A percentile compares a stretch with the other conserved stretches of the same genome.
Evolutionary conservation across 305 asterid genomes (phyloP).

Genomic region (Caryopteris hybrid): DNA sequence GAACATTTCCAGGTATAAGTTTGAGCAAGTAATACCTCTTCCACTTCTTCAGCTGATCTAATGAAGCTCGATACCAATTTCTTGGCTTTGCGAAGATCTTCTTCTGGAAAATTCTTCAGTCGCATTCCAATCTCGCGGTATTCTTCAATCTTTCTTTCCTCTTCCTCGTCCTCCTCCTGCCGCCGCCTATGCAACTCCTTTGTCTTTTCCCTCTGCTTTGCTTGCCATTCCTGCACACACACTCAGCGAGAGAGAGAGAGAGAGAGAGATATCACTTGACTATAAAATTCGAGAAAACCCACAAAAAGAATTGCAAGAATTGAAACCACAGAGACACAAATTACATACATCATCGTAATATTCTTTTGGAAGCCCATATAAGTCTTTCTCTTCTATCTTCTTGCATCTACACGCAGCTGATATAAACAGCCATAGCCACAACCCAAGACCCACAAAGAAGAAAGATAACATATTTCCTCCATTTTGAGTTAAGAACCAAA

Average conservation of each 20-base stretch:
- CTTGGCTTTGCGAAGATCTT: constrained; percentile 73
- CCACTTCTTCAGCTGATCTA: constrained; percentile 87
- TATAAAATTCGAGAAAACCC: background rate
- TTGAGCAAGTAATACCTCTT: constrained; percentile 53
- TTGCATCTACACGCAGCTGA: constrained; percentile 48
- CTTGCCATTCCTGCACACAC: constrained; percentile 92
- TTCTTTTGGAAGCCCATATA: constrained; percentile 73
- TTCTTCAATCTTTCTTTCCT: constrained; percentile 73
- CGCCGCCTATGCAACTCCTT: constrained; percentile 61
- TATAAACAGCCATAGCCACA: background rate
- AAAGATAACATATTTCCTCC: background rate
- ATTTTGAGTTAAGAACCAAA: background rate
- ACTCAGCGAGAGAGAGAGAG: background rate
- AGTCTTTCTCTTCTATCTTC: constrained; percentile 49
- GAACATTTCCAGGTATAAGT: background rate
- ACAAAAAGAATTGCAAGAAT: background rate
- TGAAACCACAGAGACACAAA: background rate
- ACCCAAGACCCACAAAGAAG: background rate
- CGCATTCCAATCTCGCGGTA: constrained; percentile 69
- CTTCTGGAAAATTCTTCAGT: constrained; percentile 62
- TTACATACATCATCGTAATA: constrained; percentile 72
- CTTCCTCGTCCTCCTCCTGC: constrained; percentile 76
- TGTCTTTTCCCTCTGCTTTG: constrained; percentile 81
- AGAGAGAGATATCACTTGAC: background rate
- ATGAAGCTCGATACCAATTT: constrained; percentile 83